Percentiles rank a stretch among this genome's conserved stretches.
These are phyloP conservation scores for Petasospora rhodanensis DNA, from an alignment of 1,139 yeast genomes.

Conservation along the genomic window DNA sequence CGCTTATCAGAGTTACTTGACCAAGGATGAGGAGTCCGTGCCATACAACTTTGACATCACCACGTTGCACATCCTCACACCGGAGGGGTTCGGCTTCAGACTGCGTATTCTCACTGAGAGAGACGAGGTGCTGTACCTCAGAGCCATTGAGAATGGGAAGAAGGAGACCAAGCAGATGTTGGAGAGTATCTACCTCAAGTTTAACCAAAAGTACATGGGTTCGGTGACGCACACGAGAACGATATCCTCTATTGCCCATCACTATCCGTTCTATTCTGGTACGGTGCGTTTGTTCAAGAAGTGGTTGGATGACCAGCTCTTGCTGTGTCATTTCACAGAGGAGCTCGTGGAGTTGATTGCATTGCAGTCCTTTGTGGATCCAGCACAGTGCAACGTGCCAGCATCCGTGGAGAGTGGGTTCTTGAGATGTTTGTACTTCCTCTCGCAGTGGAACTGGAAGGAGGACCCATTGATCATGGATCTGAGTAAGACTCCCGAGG, in stretches of 20 bases:
- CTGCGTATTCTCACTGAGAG: conserved; percentile 73
- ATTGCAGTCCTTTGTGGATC: conserved; percentile 79
- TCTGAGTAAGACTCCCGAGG: conserved; percentile 50
- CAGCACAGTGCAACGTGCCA: conserved; percentile 78
- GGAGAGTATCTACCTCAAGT: conserved; percentile 60
- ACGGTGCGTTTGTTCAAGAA: conserved; percentile 79
- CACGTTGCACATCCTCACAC: conserved; percentile 64
- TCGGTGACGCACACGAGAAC: conserved; percentile 81
- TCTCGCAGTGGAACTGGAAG: conserved; percentile 92
- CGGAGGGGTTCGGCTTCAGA: conserved; percentile 83
- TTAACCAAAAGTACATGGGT: conserved; percentile 63
- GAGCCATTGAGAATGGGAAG: conserved; percentile 60
- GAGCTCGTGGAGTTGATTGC: conserved; percentile 81
- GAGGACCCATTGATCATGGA: conserved; percentile 81
- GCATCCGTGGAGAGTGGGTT: conserved; percentile 78
- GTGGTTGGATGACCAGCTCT: conserved; percentile 77
- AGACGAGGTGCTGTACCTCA: conserved; percentile 67
- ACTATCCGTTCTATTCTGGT: conserved; percentile 72
- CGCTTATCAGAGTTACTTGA: conserved; percentile 51
- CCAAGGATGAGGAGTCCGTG: conserved; percentile 54
- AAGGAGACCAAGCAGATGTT: conserved; percentile 55
- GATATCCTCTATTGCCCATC: conserved; percentile 63
- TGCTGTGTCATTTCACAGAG: conserved; percentile 65
- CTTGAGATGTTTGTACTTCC: conserved; percentile 62
- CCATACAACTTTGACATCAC: conserved; percentile 61